These are phyloP conservation scores for Exophiala aquamarina DNA, from an alignment of 2,329 filamentous ascomycete species.

Conservation along the genomic window DNA sequence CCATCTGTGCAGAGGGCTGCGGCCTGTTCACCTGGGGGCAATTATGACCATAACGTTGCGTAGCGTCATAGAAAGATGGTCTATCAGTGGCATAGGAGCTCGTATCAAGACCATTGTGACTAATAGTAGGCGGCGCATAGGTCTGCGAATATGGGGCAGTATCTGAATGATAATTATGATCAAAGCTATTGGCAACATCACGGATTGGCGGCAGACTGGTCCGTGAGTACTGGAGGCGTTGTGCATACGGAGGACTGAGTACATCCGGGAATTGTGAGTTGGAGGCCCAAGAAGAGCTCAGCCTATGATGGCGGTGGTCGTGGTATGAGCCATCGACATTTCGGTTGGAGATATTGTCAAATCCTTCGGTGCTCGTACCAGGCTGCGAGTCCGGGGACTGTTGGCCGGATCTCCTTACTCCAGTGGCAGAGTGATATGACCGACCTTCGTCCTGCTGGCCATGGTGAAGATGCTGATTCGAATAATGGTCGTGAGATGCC, in stretches of 20 bases:
- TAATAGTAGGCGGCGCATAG: conserved; percentile 1
- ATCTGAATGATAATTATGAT: conserved; percentile 8
- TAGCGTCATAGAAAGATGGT: conserved; percentile 16
- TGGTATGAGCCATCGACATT: conserved; percentile 18
- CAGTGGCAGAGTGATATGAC: conserved; percentile 14
- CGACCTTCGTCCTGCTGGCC: neutral
- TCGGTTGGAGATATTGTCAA: conserved; percentile 20
- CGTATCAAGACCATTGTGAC: conserved; percentile 4
- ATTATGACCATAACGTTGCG: conserved; percentile 19
- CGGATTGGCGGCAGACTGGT: conserved; percentile 19
- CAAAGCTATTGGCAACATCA: conserved; percentile 12
- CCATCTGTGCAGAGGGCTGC: conserved; percentile 5
- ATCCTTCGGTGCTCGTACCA: conserved; percentile 14
- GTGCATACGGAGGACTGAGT: conserved; percentile 11
- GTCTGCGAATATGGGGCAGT: conserved; percentile 10
- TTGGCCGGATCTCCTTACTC: conserved; percentile 14
- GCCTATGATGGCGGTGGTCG: conserved; percentile 12
- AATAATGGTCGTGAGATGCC: too few species aligned
- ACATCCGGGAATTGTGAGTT: conserved; percentile 15
- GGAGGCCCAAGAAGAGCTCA: conserved; percentile 18
- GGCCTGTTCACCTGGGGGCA: conserved; percentile 14
- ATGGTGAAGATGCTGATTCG: neutral
- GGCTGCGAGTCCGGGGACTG: conserved; percentile 18
- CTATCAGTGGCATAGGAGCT: conserved; percentile 12
- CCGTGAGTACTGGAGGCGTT: conserved; percentile 10